These are phyloP conservation scores for Sporothrix schenckii DNA, from an alignment of 2,329 filamentous ascomycete species.

Conservation along the genomic window DNA sequence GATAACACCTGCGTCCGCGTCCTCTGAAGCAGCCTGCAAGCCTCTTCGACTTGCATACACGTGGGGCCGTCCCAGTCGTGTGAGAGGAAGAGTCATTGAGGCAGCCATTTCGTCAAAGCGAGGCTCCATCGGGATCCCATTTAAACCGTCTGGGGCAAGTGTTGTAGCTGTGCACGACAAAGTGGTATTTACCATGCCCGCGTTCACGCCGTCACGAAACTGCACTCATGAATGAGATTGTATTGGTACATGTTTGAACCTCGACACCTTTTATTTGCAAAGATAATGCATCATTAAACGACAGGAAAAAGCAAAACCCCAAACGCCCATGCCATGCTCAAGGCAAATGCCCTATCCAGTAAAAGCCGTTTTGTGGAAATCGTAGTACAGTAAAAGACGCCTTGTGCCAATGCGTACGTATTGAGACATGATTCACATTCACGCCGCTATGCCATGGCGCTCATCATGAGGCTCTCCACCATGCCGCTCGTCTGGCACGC, in stretches of 20 bases:
- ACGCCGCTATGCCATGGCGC: conserved; percentile 38
- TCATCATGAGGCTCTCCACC: conserved; percentile 71
- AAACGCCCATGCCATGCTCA: conserved; percentile 22
- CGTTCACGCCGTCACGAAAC: background rate
- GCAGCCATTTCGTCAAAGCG: background rate
- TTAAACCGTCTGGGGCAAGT: background rate
- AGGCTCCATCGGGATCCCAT: background rate
- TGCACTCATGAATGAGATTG: background rate
- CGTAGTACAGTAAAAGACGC: conserved; percentile 6
- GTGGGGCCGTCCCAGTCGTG: conserved; percentile 19
- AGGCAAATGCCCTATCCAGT: conserved; percentile 16
- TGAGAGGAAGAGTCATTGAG: conserved; percentile 4
- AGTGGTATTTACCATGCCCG: background rate
- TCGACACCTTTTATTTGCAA: conserved; percentile 2
- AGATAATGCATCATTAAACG: background rate
- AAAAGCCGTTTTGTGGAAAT: conserved; percentile 3
- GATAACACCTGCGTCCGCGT: too few relatives aligned
- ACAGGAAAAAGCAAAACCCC: background rate
- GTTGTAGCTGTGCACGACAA: background rate
- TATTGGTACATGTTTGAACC: background rate
- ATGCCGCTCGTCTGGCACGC: conserved; percentile 84
- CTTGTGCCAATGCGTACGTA: conserved; percentile 19
- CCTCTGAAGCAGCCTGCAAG: too few relatives aligned
- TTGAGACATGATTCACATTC: conserved; percentile 10
- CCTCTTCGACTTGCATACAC: background rate